Conservation (phyloP, 345 rosid genomes). For the Laguncularia racemosa region DNA sequence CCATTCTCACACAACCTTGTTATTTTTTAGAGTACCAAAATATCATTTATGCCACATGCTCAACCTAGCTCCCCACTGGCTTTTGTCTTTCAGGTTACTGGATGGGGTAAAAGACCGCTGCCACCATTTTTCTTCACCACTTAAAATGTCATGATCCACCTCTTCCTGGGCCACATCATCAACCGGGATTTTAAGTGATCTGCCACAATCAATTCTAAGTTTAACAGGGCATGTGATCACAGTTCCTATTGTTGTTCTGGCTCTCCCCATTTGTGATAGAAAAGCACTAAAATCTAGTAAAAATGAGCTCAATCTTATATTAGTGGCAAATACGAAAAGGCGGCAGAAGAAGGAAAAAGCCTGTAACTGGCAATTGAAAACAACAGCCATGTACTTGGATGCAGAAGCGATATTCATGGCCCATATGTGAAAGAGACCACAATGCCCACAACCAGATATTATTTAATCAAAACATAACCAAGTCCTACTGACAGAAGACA, state of each 20-base stretch:
- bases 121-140: conserved; percentile 83
- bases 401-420: conserved; percentile 79
- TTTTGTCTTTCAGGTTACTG: conserved; percentile 21
- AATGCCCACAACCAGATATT: no score
- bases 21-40: conserved; percentile 77
- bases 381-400: conserved; percentile 79
- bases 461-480: no score
- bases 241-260: conserved; percentile 97
- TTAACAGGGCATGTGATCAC: conserved; percentile 95
- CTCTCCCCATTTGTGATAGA: conserved; percentile 82
- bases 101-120: conserved; percentile 28
- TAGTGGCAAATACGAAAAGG: background rate
- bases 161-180: conserved; percentile 55
- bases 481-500: no score
- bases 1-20: conserved; percentile 92
- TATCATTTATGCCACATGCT: conserved; percentile 87
- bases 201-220: conserved; percentile 78
- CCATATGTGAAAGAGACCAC: no score
- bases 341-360: conserved; percentile 6
- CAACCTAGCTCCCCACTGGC: conserved; percentile 41
- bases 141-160: conserved; percentile 67
- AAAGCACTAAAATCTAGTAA: conserved; percentile 2
- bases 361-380: conserved; percentile 93
- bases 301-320: conserved; percentile 2
- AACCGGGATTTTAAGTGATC: conserved; percentile 62